Evolutionary conservation across 2,329 filamentous ascomycete species (phyloP).

Genomic region (Penicillium fuscoglaucum): DNA sequence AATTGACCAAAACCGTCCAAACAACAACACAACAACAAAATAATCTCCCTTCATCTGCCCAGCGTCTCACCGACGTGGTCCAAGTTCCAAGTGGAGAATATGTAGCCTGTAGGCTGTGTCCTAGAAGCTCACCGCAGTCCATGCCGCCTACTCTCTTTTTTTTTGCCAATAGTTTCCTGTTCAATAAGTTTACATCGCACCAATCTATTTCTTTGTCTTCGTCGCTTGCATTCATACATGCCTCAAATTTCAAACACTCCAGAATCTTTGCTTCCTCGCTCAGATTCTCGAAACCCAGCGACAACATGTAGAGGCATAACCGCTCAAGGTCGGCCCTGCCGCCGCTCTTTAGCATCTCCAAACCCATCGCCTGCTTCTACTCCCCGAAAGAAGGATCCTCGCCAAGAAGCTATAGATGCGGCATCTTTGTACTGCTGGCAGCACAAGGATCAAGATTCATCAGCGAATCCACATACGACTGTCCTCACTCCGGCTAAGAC

Average conservation of each 20-base stretch:
- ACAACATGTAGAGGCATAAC: slow-evolving; percentile 90
- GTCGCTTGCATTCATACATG: slow-evolving; percentile 46
- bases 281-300: slow-evolving; percentile 79
- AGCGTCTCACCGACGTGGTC: neutral
- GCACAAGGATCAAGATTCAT: slow-evolving; percentile 79
- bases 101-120: slow-evolving; percentile 7
- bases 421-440: slow-evolving; percentile 80
- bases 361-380: slow-evolving; percentile 30
- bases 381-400: slow-evolving; percentile 27
- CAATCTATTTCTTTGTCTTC: neutral
- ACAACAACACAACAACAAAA: neutral
- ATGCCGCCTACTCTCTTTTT: slow-evolving; percentile 1
- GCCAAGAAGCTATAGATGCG: slow-evolving; percentile 28
- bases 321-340: slow-evolving; percentile 76
- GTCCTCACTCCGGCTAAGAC: slow-evolving; percentile 52
- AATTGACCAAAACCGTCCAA: neutral
- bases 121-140: slow-evolving; percentile 12
- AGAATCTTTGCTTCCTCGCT: slow-evolving; percentile 73
- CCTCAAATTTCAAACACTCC: slow-evolving; percentile 72
- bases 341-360: slow-evolving; percentile 63
- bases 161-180: slow-evolving; percentile 1
- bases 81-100: slow-evolving; percentile 6
- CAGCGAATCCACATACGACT: slow-evolving; percentile 18
- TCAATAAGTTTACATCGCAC: neutral
- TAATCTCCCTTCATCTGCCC: neutral